A percentile compares a stretch with the other conserved stretches of the same genome.
These are phyloP conservation scores for Wickerhamia fluorescens DNA, from an alignment of 805 yeast genomes.

Conservation along the genomic window DNA sequence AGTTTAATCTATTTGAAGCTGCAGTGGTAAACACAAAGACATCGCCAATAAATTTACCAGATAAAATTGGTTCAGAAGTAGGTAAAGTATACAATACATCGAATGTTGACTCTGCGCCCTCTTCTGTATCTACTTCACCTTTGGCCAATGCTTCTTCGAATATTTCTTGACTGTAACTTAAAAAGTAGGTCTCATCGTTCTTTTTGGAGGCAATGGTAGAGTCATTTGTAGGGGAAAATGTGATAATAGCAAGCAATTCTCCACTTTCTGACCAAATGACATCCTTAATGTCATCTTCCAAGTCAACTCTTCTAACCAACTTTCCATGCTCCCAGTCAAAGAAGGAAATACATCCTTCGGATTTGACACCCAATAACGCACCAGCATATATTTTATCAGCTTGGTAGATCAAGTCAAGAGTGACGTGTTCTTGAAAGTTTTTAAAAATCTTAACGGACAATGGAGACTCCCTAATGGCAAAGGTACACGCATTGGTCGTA, in stretches of 20 bases:
- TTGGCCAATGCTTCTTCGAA: slow-evolving; percentile 56
- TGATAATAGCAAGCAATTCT: slow-evolving; percentile 70
- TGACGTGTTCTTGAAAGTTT: slow-evolving; percentile 74
- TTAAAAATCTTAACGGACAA: slow-evolving; percentile 65
- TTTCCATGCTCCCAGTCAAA: slow-evolving; percentile 91
- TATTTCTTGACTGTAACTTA: slow-evolving; percentile 62
- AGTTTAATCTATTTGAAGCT: slow-evolving; percentile 76
- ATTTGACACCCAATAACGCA: slow-evolving; percentile 75
- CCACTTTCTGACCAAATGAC: slow-evolving; percentile 93
- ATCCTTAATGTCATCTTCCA: slow-evolving; percentile 63
- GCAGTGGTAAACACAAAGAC: slow-evolving; percentile 87
- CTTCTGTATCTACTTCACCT: slow-evolving; percentile 63
- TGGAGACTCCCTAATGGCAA: slow-evolving; percentile 70
- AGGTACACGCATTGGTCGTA: slow-evolving; percentile 53
- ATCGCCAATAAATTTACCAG: slow-evolving; percentile 97
- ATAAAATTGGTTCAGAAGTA: slow-evolving; percentile 61
- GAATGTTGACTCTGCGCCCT: slow-evolving; percentile 83
- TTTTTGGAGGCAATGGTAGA: slow-evolving; percentile 28
- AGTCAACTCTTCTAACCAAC: slow-evolving; percentile 83
- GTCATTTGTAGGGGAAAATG: slow-evolving; percentile 19
- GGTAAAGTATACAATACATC: slow-evolving; percentile 76
- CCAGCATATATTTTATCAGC: slow-evolving; percentile 86
- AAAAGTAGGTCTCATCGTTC: slow-evolving; percentile 64
- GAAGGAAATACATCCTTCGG: slow-evolving; percentile 78
- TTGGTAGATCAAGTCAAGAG: slow-evolving; percentile 59